Evolutionary conservation across 805 yeast species (phyloP), one percentile per base, ranked within the genome.

Genomic region (Debaryomyces castellii): DNA sequence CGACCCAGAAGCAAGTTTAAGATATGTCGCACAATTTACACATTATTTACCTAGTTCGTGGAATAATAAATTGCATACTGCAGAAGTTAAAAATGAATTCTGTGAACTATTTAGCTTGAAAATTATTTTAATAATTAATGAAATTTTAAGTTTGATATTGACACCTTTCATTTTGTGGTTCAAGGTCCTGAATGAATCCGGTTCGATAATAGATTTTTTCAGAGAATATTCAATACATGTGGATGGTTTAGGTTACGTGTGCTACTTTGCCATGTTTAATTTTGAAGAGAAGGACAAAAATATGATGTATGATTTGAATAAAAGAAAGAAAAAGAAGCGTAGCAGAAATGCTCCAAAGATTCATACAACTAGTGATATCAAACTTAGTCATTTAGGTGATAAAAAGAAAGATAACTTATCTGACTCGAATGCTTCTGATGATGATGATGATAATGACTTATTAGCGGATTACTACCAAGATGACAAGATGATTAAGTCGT

Each of bases 161-260:
- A 85, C 96, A 0, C 99, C 99, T 1, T 87, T 90, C 50, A 80
- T 94, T n/a, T 68, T 94, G 16, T 90, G 96, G 87, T 82, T 85
- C 59, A 81, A 89, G 16, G 70, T 94, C 22, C 89, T 97, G 3
- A 76, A 77, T 41, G 76, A 82, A 21, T 73, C 92, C 11, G 91
- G 87, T 23, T 74, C 81, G 22, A 86, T 94, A 38, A 80, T 94
- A 25, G 98, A 94, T 59, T 94, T 94, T 59, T 89, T 92, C 63
- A 71, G 98, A 45, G 97, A 92, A 48, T 85, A 81, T 53, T 83
- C 96, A 10, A 83, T 90, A 10, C 94, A 92, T 62, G 89, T 91
- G 40, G 97, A 91, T 67, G 98, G 97, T 0, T 71, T 94, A 34
- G 99, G 99, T 0, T 86, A 91, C 58, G 96, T 94, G 32, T 92